A percentile compares a stretch with the other conserved stretches of the same genome.
Conservation (phyloP, 108 stramenopile genomes). For the Bacterosira constricta region DNA sequence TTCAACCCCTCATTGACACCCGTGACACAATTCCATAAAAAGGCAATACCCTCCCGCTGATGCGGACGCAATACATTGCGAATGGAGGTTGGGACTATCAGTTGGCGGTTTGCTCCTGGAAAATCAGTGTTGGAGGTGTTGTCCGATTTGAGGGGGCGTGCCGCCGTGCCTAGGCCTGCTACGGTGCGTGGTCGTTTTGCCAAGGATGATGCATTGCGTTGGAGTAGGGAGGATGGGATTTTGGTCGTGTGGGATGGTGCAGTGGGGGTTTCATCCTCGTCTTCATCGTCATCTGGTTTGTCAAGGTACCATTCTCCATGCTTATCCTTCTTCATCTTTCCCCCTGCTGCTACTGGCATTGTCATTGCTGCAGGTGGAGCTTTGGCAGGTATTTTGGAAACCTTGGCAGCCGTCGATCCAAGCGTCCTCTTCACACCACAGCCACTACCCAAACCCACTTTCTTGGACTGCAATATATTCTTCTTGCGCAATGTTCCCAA, state of each 20-base stretch:
- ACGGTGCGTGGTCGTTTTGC: too few species aligned
- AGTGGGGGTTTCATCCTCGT: too few species aligned
- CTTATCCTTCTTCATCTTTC: conserved; percentile 23
- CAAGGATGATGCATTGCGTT: too few species aligned
- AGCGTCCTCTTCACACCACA: background rate
- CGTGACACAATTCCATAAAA: conserved; percentile 81
- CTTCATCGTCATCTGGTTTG: too few species aligned
- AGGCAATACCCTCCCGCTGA: conserved; percentile 68
- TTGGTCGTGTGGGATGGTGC: too few species aligned
- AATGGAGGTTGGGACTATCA: conserved; percentile 55
- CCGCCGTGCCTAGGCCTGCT: background rate
- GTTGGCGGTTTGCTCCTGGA: conserved; percentile 47
- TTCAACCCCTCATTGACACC: conserved; percentile 37
- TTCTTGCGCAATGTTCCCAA: background rate
- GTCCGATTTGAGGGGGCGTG: background rate
- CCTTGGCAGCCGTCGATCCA: background rate
- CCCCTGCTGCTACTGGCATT: conserved; percentile 8
- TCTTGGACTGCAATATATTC: background rate
- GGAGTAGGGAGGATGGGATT: too few species aligned
- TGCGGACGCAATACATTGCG: conserved; percentile 57
- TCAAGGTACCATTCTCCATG: background rate
- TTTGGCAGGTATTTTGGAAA: too few species aligned
- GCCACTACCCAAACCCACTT: background rate
- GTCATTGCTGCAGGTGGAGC: background rate
- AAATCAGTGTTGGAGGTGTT: conserved; percentile 25